Evolutionary conservation across 176 grass and related monocot genomes (phyloP), one percentile per base, ranked within the genome.

Genomic region (Pontederia crassipes): DNA sequence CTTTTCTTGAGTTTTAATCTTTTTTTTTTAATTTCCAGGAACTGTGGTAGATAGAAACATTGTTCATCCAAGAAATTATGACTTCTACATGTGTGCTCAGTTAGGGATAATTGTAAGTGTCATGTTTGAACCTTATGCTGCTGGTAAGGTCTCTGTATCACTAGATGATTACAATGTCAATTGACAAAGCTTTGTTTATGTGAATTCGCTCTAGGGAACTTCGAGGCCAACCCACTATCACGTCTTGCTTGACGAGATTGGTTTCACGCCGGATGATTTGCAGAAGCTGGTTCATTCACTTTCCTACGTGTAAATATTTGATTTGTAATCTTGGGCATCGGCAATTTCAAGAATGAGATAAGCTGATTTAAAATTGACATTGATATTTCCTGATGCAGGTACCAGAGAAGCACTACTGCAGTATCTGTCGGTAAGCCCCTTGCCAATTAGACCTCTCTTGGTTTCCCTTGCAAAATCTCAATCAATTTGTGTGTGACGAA

Each of bases 1-100:
- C 0, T 9, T 12, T 50, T 35, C 17, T 7, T 46, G 49, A 49
- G 13, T 24, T 12, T 49, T 52, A 12, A 28, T n/a, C 7, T 45
- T 45, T 45, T 3, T 45, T 28, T 14, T 68, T 24, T 68, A n/a
- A 27, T 28, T 46, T 17, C 35, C 65, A 91, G 80, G 80, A 32
- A 86, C 74, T 69, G 74, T 91, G 46, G 88, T 86, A 10, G 80
- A 91, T 35, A 73, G 52, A 12, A 77, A 49, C 28, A 59, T 91
- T 45, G 78, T 82, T 55, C 88, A 91, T 70, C 80, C 74, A 13
- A 81, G 58, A 45, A 73, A 81, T 56, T 92, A 81, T 28, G 83
- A 84, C 72, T 87, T 92, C 71, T 88, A 73, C 66, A 87, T 83
- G 88, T 87, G 77, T 70, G 79, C 80, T 75, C 88, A 87, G 46